These are phyloP conservation scores for Babesia gibsoni DNA, from an alignment of 169 alveolate species.

Conservation along the genomic window DNA sequence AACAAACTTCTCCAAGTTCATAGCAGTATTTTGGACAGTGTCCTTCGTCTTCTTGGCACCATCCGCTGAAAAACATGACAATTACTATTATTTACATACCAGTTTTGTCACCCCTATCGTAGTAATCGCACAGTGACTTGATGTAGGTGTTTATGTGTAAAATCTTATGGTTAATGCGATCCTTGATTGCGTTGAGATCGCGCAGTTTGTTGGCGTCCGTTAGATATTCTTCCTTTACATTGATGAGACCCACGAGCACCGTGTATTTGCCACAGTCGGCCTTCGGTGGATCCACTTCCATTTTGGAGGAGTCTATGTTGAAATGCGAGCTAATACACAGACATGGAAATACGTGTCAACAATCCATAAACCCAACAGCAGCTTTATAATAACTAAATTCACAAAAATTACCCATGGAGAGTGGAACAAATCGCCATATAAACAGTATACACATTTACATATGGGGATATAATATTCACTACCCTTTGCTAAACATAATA, in stretches of 20 bases:
- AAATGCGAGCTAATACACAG: background rate
- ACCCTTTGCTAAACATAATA: background rate
- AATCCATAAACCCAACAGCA: background rate
- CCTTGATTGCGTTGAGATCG: constrained; percentile 45
- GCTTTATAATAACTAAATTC: background rate
- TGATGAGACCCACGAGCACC: constrained; percentile 50
- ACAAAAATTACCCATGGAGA: no score
- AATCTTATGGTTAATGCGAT: constrained; percentile 59
- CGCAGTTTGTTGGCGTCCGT: constrained; percentile 10
- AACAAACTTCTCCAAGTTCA: constrained; percentile 33
- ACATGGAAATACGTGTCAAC: no score
- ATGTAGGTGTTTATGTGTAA: constrained; percentile 58
- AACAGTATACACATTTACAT: background rate
- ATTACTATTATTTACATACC: background rate
- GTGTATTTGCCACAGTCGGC: constrained; percentile 51
- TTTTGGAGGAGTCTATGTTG: background rate
- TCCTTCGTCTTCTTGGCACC: constrained; percentile 2
- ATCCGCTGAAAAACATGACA: constrained; percentile 1
- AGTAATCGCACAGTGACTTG: constrained; percentile 49
- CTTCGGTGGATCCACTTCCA: constrained; percentile 10
- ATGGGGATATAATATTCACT: background rate
- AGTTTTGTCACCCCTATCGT: constrained; percentile 18
- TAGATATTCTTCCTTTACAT: constrained; percentile 33
- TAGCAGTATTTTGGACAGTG: constrained; percentile 17
- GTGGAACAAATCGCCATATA: background rate